Conservation (phyloP, 768 basidiomycete genomes). For the Cyclocybe cylindracea region DNA sequence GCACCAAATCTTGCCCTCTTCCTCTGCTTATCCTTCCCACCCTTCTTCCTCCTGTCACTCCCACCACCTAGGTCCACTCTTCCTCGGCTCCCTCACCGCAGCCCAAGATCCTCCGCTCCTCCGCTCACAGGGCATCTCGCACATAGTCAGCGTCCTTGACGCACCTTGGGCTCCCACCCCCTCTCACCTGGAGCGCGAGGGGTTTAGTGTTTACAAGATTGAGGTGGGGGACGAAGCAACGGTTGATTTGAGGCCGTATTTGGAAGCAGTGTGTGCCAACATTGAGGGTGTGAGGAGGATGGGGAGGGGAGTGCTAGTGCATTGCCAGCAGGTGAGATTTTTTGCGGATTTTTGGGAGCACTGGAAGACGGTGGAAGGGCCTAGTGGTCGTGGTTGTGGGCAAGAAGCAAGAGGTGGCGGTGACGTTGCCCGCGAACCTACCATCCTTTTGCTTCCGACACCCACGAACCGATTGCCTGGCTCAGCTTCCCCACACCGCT, state of each 20-base stretch:
- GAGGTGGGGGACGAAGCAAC: slow-evolving; percentile 63
- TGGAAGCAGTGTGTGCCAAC: slow-evolving; percentile 69
- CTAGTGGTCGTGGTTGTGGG: neutral
- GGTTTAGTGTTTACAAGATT: slow-evolving; percentile 61
- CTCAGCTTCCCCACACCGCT: neutral
- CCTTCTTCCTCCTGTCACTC: slow-evolving; percentile 19
- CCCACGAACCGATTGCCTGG: no score
- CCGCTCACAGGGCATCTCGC: slow-evolving; percentile 47
- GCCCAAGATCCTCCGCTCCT: slow-evolving; percentile 57
- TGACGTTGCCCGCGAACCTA: no score
- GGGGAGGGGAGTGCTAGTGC: slow-evolving; percentile 72
- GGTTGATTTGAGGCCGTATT: slow-evolving; percentile 66
- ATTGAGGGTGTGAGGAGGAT: slow-evolving; percentile 62
- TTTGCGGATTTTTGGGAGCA: neutral
- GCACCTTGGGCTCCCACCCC: slow-evolving; percentile 57
- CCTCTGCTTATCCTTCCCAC: neutral
- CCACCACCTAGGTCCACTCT: slow-evolving; percentile 54
- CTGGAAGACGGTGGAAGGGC: neutral
- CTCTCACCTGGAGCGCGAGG: slow-evolving; percentile 38
- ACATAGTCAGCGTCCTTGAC: slow-evolving; percentile 69
- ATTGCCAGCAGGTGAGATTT: slow-evolving; percentile 74
- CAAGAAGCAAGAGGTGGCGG: no score
- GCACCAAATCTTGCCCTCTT: slow-evolving; percentile 65
- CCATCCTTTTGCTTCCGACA: no score
- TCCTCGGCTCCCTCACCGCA: slow-evolving; percentile 67